Evolutionary conservation across 768 basidiomycete genomes (phyloP), one percentile per base, ranked within the genome.

Genomic region (Amanita brunnescens): DNA sequence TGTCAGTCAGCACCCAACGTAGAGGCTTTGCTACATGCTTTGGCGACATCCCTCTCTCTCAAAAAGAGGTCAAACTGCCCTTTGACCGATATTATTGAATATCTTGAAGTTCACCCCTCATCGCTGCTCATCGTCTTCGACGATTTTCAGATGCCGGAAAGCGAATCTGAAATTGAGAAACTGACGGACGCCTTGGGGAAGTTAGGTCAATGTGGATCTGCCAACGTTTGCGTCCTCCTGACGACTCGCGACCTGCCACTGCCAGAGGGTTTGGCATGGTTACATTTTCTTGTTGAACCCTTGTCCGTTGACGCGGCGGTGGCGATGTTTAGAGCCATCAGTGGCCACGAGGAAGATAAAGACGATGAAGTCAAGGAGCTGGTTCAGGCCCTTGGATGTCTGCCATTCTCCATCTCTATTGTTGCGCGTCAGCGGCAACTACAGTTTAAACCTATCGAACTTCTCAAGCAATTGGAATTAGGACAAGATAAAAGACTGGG

Each of bases 401-500:
- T 48, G 7, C 47, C 47, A 5, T 48, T 24, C 24, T 42, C 42
- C 16, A 30, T 44, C 3, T 44, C 42, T 16, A 44, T 44, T 5
- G n/a, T 29, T 29, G 42, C 42, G 24, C 42, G 42, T 29, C 42
- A 44, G n/a, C 42, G 42, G 16, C 42, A 44, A n/a, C n/a, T 44
- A 12, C 23, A 24, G 13, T 44, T 44, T 8, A 44, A 16, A 44
- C 42, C 42, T 2, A n/a, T 26, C 3, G 42, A 44, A 18, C 42
- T 44, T 7, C 42, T 44, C n/a, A n/a, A 1, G 42, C 42, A 44
- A 44, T 14, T 44, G 29, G 26, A 29, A 10, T 44, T n/a, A 5
- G 42, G 42, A 13, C 24, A 44, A n/a, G 24, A 16, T 16, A 44
- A 26, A 14, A 29, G 16, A 29, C 26, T 29, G 6, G 26, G 42